A percentile compares a stretch with the other conserved stretches of the same genome.
Conservation (phyloP, 257 asterid species). For the Mentha longifolia region DNA sequence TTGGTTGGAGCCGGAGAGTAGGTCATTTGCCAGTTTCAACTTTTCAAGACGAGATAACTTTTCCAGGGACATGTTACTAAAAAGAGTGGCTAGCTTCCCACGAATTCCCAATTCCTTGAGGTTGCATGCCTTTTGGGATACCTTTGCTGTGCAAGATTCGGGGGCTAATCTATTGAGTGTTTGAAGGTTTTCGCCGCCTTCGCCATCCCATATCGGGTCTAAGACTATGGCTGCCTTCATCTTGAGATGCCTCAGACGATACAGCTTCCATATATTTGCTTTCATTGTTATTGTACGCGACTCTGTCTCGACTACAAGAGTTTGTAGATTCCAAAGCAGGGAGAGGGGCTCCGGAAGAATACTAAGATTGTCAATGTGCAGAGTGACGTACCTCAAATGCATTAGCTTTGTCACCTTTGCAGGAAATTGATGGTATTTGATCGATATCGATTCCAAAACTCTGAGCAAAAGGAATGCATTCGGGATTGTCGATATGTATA, state of each 20-base stretch:
- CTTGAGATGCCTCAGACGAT: constrained; percentile 45
- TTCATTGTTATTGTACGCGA: constrained; percentile 29
- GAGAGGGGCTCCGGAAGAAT: constrained; percentile 44
- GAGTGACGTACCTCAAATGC: constrained; percentile 53
- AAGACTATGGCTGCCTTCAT: constrained; percentile 45
- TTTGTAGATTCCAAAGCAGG: constrained; percentile 47
- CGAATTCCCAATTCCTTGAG: constrained; percentile 42
- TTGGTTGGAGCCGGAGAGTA: background rate
- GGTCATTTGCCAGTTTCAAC: constrained; percentile 48
- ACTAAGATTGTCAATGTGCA: constrained; percentile 30
- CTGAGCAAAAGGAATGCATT: constrained; percentile 47
- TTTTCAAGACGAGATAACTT: constrained; percentile 35
- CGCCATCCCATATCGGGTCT: background rate
- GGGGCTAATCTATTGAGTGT: constrained; percentile 44
- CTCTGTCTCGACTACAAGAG: constrained; percentile 41
- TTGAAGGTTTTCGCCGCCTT: constrained; percentile 38
- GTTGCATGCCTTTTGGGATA: constrained; percentile 31
- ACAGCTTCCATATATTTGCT: constrained; percentile 48
- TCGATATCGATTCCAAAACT: constrained; percentile 43
- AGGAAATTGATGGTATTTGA: constrained; percentile 44
- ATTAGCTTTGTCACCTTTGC: constrained; percentile 30
- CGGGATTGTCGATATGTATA: constrained; percentile 35
- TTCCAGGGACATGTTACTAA: background rate
- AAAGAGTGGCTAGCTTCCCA: constrained; percentile 33
- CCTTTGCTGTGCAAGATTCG: constrained; percentile 35